These are phyloP conservation scores for Pisolithus tinctorius DNA, from an alignment of 768 basidiomycete species.

Conservation along the genomic window DNA sequence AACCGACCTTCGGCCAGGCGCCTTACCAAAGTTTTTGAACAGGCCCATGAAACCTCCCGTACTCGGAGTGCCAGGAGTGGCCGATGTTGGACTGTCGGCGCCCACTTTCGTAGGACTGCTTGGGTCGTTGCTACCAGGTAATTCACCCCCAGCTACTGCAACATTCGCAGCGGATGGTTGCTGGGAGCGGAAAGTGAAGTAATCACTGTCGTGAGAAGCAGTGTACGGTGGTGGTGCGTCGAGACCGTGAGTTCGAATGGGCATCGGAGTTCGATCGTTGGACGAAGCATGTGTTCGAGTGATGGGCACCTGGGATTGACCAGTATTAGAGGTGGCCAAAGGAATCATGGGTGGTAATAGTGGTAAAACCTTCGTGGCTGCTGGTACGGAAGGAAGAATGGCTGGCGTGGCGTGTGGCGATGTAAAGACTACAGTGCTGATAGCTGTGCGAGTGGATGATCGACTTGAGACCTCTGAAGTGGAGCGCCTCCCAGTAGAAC, in stretches of 20 bases:
- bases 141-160: constrained; percentile 44
- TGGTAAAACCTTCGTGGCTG: constrained; percentile 43
- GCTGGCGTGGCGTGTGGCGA: constrained; percentile 66
- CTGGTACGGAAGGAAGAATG: constrained; percentile 41
- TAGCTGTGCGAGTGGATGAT: constrained; percentile 17
- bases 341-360: constrained; percentile 57
- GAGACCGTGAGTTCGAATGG: constrained; percentile 38
- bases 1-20: constrained; percentile 29
- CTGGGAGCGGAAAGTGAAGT: constrained; percentile 43
- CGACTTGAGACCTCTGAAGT: constrained; percentile 25
- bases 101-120: constrained; percentile 29
- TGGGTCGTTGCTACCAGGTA: constrained; percentile 35
- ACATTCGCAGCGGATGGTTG: constrained; percentile 39
- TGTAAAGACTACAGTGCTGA: constrained; percentile 43
- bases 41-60: constrained; percentile 69
- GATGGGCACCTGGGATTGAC: constrained; percentile 28
- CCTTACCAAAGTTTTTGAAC: constrained; percentile 69
- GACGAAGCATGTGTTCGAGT: constrained; percentile 36
- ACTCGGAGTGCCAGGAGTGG: constrained; percentile 44
- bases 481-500: constrained; percentile 18
- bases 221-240: constrained; percentile 27
- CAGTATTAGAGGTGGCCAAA: constrained; percentile 26
- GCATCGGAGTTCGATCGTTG: constrained; percentile 26
- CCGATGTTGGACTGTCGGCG: constrained; percentile 27
- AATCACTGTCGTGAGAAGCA: constrained; percentile 38